Evolutionary conservation across 1,139 yeast genomes (phyloP), one percentile per base, ranked within the genome.

Genomic region (Scheffersomyces lignicola): DNA sequence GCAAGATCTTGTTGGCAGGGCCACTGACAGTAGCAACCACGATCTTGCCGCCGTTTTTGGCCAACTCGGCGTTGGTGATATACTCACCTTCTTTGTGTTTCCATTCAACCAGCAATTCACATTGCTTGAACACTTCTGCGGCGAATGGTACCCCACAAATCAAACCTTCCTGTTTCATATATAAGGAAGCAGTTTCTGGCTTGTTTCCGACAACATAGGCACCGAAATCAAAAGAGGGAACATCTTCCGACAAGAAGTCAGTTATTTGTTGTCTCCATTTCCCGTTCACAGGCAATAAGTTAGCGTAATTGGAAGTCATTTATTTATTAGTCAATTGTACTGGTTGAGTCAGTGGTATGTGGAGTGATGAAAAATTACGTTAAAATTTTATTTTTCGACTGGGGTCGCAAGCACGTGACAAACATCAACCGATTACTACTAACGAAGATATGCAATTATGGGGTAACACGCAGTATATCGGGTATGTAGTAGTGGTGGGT

Each of bases 111-210:
- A 63, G 52, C 31, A 90, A 61, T 13, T 76, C 76, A 54, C 95
- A 84, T 56, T 89, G 96, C 13, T 70, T 58, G 56, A 83, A 87
- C 6, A 90, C 92, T 52, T 90, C 97, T 34, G 78, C 74, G 5
- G 95, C 95, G 61, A 90, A 90, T 3, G 97, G 96, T 4, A 85
- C 78, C 11, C 97, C 97, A 24, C 89, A 79, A n/a, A 90, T 66
- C 12, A 88, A 69, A 18, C 97, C 97, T 32, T 55, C 63, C 43
- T 84, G 84, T 60, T 90, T 90, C 72, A 94, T 84, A 60, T 77
- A 83, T 30, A 90, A 69, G 1, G 87, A 80, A 2, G 95, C 97
- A 1, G 80, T 70, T 54, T 86, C 86, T 7, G 49, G 52, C 35
- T 73, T 81, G 40, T 75, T 73, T 5, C 97, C 97, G n/a, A 90